Evolutionary conservation across 768 basidiomycete species (phyloP).

Genomic region (Trametes villosa): DNA sequence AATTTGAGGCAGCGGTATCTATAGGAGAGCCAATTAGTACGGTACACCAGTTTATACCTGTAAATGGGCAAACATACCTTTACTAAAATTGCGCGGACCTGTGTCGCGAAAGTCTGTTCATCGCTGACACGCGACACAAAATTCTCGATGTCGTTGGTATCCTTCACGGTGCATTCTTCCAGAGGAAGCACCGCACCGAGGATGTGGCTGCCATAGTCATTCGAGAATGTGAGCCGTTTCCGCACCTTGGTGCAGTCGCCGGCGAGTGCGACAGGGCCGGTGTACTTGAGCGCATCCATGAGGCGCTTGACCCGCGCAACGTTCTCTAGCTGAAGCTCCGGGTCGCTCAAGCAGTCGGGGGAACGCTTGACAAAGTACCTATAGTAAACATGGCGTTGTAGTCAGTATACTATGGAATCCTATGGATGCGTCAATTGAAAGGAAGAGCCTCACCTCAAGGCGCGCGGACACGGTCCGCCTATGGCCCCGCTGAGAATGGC

Average conservation of each 20-base stretch:
- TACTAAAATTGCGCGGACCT: neutral
- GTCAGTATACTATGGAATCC: too few relatives aligned
- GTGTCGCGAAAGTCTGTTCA: neutral
- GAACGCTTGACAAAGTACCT: slow-evolving; percentile 32
- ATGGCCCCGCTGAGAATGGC: too few relatives aligned
- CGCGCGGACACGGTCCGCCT: too few relatives aligned
- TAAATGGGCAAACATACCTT: neutral
- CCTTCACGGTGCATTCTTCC: slow-evolving; percentile 28
- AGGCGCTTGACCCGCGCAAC: slow-evolving; percentile 33
- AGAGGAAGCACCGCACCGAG: slow-evolving; percentile 31
- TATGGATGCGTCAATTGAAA: too few relatives aligned
- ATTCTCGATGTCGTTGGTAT: slow-evolving; percentile 31
- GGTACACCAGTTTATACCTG: neutral
- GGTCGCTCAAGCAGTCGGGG: slow-evolving; percentile 31
- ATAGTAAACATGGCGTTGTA: too few relatives aligned
- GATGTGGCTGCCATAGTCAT: slow-evolving; percentile 33
- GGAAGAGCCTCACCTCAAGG: too few relatives aligned
- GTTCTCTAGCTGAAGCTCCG: slow-evolving; percentile 33
- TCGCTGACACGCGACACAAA: neutral
- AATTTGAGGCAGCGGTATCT: neutral
- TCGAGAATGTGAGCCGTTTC: slow-evolving; percentile 31
- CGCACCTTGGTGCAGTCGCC: slow-evolving; percentile 38
- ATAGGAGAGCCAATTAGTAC: too few relatives aligned
- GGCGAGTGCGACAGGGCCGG: slow-evolving; percentile 31
- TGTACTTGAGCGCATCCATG: slow-evolving; percentile 23